A percentile compares a stretch with the other conserved stretches of the same genome.
Evolutionary conservation across 2,329 filamentous ascomycete species (phyloP).

Genomic region (Aspergillus transmontanensis): DNA sequence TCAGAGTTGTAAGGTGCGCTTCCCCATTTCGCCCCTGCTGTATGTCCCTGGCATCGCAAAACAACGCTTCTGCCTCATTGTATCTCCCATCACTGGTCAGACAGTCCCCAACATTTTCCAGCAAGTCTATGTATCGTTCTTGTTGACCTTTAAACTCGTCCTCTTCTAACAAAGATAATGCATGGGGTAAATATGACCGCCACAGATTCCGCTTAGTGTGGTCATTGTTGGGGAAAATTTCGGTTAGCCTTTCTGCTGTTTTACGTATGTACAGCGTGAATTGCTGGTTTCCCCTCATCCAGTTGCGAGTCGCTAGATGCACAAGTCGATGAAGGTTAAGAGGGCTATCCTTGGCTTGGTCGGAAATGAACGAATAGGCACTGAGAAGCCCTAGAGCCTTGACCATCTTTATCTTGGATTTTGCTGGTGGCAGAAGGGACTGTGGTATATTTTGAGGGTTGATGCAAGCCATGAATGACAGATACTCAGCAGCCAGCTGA

Average conservation of each 20-base stretch:
- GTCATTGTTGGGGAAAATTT: conserved; percentile 13
- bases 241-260: conserved; percentile 8
- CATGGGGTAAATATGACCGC: conserved; percentile 24
- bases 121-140: not conserved
- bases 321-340: conserved; percentile 34
- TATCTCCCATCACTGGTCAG: conserved; percentile 19
- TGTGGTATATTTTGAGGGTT: conserved; percentile 32
- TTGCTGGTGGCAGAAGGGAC: conserved; percentile 31
- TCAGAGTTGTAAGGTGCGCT: not conserved
- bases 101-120: not conserved
- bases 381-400: conserved; percentile 28
- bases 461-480: conserved; percentile 35
- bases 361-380: conserved; percentile 22
- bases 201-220: conserved; percentile 18
- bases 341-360: not conserved
- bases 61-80: conserved; percentile 16
- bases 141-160: not conserved
- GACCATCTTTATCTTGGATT: conserved; percentile 18
- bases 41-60: not conserved
- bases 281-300: conserved; percentile 20
- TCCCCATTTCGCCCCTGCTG: not conserved
- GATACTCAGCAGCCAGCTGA: conserved; percentile 34
- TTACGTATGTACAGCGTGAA: not conserved
- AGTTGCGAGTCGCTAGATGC: conserved; percentile 31
- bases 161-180: conserved; percentile 3